phyloP scores from a whole-genome alignment of 257 asterid species.

The Capsicum pubescens region DNA sequence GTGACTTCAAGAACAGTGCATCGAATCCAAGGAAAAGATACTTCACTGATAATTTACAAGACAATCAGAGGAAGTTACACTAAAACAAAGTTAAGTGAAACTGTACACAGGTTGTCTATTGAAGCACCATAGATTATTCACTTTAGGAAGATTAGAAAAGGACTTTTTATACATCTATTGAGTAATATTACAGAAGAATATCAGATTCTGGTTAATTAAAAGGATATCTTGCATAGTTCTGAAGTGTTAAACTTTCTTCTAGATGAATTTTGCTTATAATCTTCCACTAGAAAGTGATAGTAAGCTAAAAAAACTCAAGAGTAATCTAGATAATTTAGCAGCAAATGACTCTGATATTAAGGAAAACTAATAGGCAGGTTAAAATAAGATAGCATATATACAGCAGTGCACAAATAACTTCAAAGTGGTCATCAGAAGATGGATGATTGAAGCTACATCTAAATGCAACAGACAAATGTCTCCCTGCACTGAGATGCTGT shows the following conservation, averaged over 20 bases:
- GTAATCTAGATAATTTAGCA: background rate
- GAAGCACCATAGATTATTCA: background rate
- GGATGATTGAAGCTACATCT: background rate
- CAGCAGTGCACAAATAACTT: background rate
- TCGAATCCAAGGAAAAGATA: background rate
- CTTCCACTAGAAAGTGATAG: slow-evolving; percentile 8
- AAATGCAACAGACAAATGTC: background rate
- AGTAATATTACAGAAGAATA: background rate
- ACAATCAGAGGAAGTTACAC: background rate
- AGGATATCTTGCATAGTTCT: background rate
- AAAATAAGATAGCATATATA: background rate
- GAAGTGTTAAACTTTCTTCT: slow-evolving; percentile 5
- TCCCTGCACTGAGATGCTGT: background rate
- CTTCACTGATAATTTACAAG: background rate
- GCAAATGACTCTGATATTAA: background rate
- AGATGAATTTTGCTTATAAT: background rate
- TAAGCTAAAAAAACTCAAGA: background rate
- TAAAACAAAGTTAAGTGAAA: background rate
- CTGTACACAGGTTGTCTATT: background rate
- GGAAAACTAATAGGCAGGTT: background rate
- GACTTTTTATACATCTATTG: background rate
- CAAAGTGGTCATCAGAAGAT: background rate
- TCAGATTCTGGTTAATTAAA: background rate
- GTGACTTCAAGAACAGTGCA: background rate
- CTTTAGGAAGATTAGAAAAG: background rate